Evolutionary conservation across 164 flowering plant genomes (phyloP).

Genomic region (Protea cynaroides): DNA sequence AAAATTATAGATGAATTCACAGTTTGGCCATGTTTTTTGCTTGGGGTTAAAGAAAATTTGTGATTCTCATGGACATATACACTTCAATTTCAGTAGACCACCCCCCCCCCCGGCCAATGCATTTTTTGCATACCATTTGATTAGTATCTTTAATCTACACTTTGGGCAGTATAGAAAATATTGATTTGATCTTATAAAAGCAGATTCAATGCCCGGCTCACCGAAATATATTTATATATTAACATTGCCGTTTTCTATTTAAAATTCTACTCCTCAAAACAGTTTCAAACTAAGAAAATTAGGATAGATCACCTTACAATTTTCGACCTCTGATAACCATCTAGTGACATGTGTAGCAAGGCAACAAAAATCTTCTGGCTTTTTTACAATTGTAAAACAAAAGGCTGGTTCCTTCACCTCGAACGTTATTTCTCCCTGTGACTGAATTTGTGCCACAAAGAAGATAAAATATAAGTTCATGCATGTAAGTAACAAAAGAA

Average conservation of each 20-base stretch:
- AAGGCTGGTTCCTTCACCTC: slow-evolving; percentile 82
- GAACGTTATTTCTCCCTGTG: slow-evolving; percentile 78
- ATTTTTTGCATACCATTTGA: not conserved
- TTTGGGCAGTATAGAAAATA: not conserved
- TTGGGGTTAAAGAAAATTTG: too few species aligned
- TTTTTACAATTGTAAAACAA: slow-evolving; percentile 53
- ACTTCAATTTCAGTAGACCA: too few species aligned
- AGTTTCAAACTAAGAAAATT: not conserved
- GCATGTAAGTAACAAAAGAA: not conserved
- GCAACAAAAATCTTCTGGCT: slow-evolving; percentile 63
- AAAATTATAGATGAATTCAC: too few species aligned
- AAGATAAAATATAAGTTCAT: slow-evolving; percentile 3
- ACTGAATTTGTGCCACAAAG: slow-evolving; percentile 29
- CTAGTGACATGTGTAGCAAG: slow-evolving; percentile 61
- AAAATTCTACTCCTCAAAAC: not conserved
- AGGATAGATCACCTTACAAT: slow-evolving; percentile 59
- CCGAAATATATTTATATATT: too few species aligned
- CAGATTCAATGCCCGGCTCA: not conserved
- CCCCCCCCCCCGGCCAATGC: too few species aligned
- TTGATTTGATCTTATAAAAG: not conserved
- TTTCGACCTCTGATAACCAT: slow-evolving; percentile 83
- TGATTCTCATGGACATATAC: too few species aligned
- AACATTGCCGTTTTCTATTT: not conserved
- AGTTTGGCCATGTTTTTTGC: too few species aligned
- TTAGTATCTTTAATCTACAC: not conserved